Base-by-base conservation (phyloP, 306 rosid species). In the Cucurbita moschata region DNA sequence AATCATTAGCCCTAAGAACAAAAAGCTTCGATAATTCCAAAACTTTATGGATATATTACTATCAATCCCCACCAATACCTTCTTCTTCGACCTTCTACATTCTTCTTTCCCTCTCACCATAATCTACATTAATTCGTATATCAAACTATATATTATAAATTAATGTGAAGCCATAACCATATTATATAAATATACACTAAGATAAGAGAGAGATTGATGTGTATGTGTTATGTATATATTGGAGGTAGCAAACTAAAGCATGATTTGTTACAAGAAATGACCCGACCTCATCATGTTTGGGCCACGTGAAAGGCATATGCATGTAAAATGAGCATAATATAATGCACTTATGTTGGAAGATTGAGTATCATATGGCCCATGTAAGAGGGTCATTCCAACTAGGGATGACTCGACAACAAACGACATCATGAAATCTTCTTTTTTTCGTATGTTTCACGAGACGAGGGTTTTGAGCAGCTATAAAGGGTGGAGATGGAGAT, bases 251-350 rank as follows among this genome's bases (percentile, higher is more conserved):
- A 63, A 63, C 1, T 59, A 60, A 60, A 14, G 21, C 37, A 43
- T 65, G 26, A 65, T 65, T 43, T 23, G 44, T 77, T 63, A 81
- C 42, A 46, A 16, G 69, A 75, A 78, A 56, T 44, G 76, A 71
- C 66, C 88, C 91, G 77, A 83, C 92, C 92, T 81, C 23, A 60
- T 69, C 88, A 87, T 87, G 91, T 82, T 81, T 79, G 80, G 46
- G 77, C 83, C 96, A 88, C 89, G 92, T 85, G 92, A 85, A 78
- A 15, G 52, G 78, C 88, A 88, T 86, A 81, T 84, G 90, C 87
- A 82, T 50, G 79, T 16, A 30, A 51, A 66, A 49, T 37, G 76
- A 78, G n/a, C 35, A 65, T 10, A 65, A 38, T 80, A 43, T 80
- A 42, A 49, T 71, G 67, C 73, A 73, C 30, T 74, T 57, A 70